These are phyloP conservation scores for Penicillium flavigenum DNA, from an alignment of 495 filamentous ascomycete species.

Conservation along the genomic window DNA sequence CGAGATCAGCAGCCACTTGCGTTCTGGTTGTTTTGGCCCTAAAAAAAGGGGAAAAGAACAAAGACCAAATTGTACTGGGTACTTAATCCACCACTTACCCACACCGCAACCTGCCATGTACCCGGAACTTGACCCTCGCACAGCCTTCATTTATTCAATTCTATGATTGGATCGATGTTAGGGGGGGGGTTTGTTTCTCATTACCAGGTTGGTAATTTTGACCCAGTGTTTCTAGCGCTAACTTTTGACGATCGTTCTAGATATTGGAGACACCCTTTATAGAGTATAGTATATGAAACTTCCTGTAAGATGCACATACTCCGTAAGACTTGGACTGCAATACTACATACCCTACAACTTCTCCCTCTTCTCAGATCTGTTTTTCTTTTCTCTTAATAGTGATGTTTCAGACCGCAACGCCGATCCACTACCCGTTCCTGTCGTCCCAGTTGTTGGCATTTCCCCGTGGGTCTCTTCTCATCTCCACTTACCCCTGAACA, in stretches of 20 bases:
- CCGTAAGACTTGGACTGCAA: background rate
- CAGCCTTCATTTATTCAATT: background rate
- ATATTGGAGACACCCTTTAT: constrained; percentile 4
- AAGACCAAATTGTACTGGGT: constrained; percentile 6
- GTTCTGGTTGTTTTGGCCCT: constrained; percentile 1
- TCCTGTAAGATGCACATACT: background rate
- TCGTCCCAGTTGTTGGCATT: constrained; percentile 13
- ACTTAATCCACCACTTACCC: constrained; percentile 6
- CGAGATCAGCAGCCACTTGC: constrained; percentile 32
- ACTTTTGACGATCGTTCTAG: constrained; percentile 7
- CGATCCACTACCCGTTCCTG: constrained; percentile 32
- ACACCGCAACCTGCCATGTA: constrained; percentile 13
- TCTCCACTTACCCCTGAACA: constrained; percentile 35
- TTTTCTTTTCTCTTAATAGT: constrained; percentile 16
- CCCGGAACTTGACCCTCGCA: constrained; percentile 1
- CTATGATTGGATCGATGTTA: constrained; percentile 5
- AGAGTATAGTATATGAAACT: background rate
- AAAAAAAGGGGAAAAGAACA: constrained; percentile 7
- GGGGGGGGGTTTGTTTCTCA: background rate
- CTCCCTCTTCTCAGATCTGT: background rate
- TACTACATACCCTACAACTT: background rate
- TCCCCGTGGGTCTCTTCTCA: constrained; percentile 11
- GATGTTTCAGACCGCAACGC: constrained; percentile 18
- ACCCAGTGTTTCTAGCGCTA: constrained; percentile 11
- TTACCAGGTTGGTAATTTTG: constrained; percentile 12